phyloP scores from a whole-genome alignment of 2,329 filamentous ascomycete species.

The Paraphoma chrysanthemicola region DNA sequence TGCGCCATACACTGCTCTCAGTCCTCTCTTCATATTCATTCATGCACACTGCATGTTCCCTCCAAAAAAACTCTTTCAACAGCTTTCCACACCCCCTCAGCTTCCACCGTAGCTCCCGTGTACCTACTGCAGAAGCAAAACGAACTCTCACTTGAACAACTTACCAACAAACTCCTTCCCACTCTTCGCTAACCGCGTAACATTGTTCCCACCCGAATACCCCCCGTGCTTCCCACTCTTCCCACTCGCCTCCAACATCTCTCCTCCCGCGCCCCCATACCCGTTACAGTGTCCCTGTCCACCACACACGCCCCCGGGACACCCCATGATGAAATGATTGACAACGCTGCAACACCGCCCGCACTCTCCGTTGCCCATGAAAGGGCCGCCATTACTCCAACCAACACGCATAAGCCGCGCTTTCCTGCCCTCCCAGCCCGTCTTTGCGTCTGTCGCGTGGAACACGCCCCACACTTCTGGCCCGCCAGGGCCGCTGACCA shows the following conservation, averaged over 20 bases:
- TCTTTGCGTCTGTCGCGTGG: conserved; percentile 55
- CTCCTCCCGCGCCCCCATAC: conserved; percentile 19
- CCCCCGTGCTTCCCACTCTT: conserved; percentile 17
- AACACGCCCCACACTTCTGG: conserved; percentile 54
- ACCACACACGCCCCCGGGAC: conserved; percentile 33
- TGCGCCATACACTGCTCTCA: too few species aligned
- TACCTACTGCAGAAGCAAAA: background rate
- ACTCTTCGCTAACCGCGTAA: conserved; percentile 18
- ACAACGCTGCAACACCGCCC: conserved; percentile 41
- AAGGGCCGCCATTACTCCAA: conserved; percentile 46
- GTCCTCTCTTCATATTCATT: background rate
- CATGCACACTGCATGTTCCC: too few species aligned
- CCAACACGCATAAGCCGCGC: conserved; percentile 54
- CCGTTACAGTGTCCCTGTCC: conserved; percentile 32
- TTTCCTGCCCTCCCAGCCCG: conserved; percentile 55
- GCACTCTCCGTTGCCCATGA: conserved; percentile 52
- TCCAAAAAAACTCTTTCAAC: background rate
- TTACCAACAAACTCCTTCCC: conserved; percentile 34
- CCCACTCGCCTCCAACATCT: conserved; percentile 13
- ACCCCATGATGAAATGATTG: conserved; percentile 39
- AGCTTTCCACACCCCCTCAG: background rate
- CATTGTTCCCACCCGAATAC: conserved; percentile 12
- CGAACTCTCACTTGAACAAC: conserved; percentile 29
- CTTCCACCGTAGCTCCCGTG: too few species aligned
- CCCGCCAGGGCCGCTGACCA: conserved; percentile 40